A percentile compares a stretch with the other conserved stretches of the same genome.
Evolutionary conservation across 208 protist species (phyloP).

Genomic region (Wallacemonas sp.): DNA sequence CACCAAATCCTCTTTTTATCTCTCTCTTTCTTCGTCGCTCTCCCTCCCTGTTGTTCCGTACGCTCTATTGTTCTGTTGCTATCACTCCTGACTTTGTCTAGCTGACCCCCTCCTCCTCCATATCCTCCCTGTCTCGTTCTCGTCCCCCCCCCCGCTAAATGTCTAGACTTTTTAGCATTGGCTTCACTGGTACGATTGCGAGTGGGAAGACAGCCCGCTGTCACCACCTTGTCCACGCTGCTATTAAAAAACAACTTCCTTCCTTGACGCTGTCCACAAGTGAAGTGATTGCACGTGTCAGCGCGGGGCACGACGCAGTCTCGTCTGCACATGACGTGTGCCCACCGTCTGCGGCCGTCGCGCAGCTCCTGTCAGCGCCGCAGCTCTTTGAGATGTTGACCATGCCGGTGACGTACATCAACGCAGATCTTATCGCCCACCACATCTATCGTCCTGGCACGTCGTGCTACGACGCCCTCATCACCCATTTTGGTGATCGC

Average conservation of each 20-base stretch:
- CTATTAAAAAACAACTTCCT: slow-evolving; percentile 14
- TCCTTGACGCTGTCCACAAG: background rate
- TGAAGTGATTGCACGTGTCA: background rate
- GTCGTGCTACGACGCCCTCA: slow-evolving; percentile 58
- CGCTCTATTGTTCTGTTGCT: too few species aligned
- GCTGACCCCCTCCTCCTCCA: background rate
- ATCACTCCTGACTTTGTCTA: too few species aligned
- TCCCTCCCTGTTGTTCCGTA: too few species aligned
- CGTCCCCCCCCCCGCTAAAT: slow-evolving; percentile 14
- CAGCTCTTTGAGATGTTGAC: background rate
- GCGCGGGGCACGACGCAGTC: background rate
- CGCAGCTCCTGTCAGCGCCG: background rate
- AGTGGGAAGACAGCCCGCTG: slow-evolving; percentile 77
- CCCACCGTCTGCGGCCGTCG: background rate
- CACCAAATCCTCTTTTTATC: too few species aligned
- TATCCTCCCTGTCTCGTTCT: background rate
- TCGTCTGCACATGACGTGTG: background rate
- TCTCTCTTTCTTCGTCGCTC: too few species aligned
- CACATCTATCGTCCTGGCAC: slow-evolving; percentile 68
- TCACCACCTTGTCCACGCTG: slow-evolving; percentile 43
- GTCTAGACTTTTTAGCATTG: slow-evolving; percentile 29
- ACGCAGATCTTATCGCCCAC: slow-evolving; percentile 71
- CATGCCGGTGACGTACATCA: slow-evolving; percentile 46
- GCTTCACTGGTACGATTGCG: slow-evolving; percentile 81
- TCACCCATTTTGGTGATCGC: slow-evolving; percentile 50